Evolutionary conservation across 331 rosid species (phyloP), one percentile per base, ranked within the genome.

Genomic region (Acacia pycnantha): DNA sequence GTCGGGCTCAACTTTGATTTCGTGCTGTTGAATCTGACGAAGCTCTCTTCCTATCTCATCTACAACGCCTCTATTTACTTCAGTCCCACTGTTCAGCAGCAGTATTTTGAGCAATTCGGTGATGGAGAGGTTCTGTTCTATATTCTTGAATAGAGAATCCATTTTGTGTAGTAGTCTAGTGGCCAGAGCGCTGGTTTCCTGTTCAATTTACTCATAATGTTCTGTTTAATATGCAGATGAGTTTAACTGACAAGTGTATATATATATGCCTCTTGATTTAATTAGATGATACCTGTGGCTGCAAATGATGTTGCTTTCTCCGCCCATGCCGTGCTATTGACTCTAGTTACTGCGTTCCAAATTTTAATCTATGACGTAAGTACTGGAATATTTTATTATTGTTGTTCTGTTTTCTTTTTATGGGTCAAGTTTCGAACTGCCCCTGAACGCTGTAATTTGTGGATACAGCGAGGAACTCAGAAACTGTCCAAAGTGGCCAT

Each of bases 251-350:
- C 27, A 40, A 62, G 37, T 59, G 16, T 53, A 4, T 40, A 2
- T 47, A 58, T 51, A 14, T 6, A 19, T 71, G 73, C 37, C 33
- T 27, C 56, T 70, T 47, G 65, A 35, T 81, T 86, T 79, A 37
- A 37, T 37, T 86, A 95, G 98, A 95, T 93, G 98, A 93, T 93
- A 80, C 98, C 98, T 15, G 98, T 95, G 16, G 98, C 98, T 16
- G 90, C 94, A 43, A 95, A 91, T 79, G 98, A 95, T 88, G 98
- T 95, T 73, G 94, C 98, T 77, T 95, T 95, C 85, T 95, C 98
- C 14, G 78, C 81, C 79, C 97, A 95, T 70, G 98, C 98, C 62
- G 98, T 95, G 85, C 76, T 95, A 2, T 71, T 93, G 64, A 91
- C 98, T 11, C 90, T 90, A 73, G n/a, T 95, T 47, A 84, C 89